Conservation (phyloP, 192 early-diverging fungal genomes). For the Linnemannia exigua region DNA sequence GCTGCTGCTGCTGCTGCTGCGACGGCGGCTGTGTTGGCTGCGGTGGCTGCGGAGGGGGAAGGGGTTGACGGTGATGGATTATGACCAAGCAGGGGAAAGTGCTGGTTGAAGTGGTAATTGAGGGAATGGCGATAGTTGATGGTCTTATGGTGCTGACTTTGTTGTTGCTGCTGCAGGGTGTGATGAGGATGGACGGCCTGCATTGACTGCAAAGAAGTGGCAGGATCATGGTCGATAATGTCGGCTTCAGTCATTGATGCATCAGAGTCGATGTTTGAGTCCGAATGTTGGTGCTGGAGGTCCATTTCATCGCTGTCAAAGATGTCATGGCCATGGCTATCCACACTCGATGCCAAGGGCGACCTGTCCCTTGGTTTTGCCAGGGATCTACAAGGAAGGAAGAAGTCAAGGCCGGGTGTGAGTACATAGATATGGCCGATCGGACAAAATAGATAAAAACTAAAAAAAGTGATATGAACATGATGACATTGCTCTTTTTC, state of each 20-base stretch:
- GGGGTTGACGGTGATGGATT: not conserved
- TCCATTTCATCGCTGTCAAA: conserved; percentile 49
- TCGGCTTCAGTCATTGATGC: conserved; percentile 8
- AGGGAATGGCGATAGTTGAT: conserved; percentile 7
- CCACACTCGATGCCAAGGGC: conserved; percentile 28
- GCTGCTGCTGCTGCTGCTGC: not conserved
- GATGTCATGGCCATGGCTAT: conserved; percentile 21
- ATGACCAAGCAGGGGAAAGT: not conserved
- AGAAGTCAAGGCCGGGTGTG: not conserved
- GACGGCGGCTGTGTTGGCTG: not conserved
- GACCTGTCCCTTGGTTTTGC: conserved; percentile 10
- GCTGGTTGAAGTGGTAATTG: not conserved
- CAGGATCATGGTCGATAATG: not conserved
- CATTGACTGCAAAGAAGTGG: not conserved
- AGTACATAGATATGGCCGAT: not conserved
- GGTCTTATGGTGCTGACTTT: not conserved
- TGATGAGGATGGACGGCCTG: not conserved
- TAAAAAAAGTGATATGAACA: conserved; percentile 13
- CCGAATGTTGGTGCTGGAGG: conserved; percentile 5
- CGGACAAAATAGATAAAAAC: not conserved
- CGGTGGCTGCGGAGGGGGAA: not conserved
- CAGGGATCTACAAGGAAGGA: not conserved
- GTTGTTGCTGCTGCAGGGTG: not conserved
- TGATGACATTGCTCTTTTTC: conserved; percentile 7
- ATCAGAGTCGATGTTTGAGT: conserved; percentile 16